Evolutionary conservation across 2,329 filamentous ascomycete species (phyloP).

Genomic region (Coccinonectria pachysandricola): DNA sequence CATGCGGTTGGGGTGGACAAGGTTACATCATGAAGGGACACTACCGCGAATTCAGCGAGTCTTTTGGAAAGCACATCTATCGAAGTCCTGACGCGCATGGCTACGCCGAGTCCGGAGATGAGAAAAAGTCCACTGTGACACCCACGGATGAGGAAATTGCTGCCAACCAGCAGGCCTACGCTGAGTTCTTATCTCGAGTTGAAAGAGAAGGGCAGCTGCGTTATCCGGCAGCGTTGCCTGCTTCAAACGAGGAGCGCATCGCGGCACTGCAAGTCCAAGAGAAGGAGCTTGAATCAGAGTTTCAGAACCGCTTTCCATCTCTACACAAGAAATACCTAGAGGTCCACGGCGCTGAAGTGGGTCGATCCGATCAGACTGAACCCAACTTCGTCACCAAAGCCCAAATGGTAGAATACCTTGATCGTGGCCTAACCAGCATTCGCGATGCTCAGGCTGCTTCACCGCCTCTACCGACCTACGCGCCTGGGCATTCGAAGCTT

Average conservation of each 20-base stretch:
- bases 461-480: constrained; percentile 11
- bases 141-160: constrained; percentile 12
- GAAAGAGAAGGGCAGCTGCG: constrained; percentile 32
- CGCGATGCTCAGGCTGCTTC: constrained; percentile 17
- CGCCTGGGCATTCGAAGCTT: constrained; percentile 22
- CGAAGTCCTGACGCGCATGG: constrained; percentile 30
- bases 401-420: constrained; percentile 38
- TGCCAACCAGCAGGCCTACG: constrained; percentile 30
- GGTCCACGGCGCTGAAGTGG: constrained; percentile 18
- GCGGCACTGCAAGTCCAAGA: constrained; percentile 35
- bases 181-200: constrained; percentile 33
- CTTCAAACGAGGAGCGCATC: constrained; percentile 29
- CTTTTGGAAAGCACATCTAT: constrained; percentile 40
- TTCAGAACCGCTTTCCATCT: constrained; percentile 33
- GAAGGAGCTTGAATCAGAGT: constrained; percentile 38
- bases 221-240: constrained; percentile 26
- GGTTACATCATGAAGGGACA: constrained; percentile 46
- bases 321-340: constrained; percentile 36
- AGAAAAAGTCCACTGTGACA: constrained; percentile 5
- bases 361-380: constrained; percentile 16
- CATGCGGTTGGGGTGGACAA: constrained; percentile 38
- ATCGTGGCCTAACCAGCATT: constrained; percentile 35
- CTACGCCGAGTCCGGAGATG: constrained; percentile 30
- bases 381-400: constrained; percentile 33
- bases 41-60: constrained; percentile 43